phyloP scores from a whole-genome alignment of 2,329 filamentous ascomycete genomes.

The Arthrobotrys sphaeroides region DNA sequence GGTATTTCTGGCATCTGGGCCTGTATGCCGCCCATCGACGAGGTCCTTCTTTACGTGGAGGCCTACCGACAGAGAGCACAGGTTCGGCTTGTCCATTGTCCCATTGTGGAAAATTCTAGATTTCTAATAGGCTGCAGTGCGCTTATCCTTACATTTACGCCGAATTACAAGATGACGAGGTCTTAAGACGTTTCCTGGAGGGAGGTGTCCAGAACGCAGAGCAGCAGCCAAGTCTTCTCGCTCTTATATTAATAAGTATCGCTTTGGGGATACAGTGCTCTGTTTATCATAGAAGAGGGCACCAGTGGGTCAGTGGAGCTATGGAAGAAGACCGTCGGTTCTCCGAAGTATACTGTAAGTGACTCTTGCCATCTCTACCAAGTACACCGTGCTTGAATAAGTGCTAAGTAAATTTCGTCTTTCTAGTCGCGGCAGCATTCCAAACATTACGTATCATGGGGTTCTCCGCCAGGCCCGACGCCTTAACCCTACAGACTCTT shows the following conservation, averaged over 20 bases:
- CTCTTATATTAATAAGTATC: constrained; percentile 44
- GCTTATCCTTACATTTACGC: constrained; percentile 52
- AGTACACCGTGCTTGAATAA: not conserved
- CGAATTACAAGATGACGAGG: constrained; percentile 42
- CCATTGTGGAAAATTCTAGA: not conserved
- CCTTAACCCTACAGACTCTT: constrained; percentile 28
- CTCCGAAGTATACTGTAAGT: constrained; percentile 47
- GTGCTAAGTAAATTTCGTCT: not conserved
- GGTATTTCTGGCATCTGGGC: constrained; percentile 39
- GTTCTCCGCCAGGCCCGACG: constrained; percentile 37
- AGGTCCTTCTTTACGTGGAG: constrained; percentile 29
- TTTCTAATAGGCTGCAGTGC: constrained; percentile 6
- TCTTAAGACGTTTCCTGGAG: constrained; percentile 37
- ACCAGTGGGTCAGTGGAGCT: constrained; percentile 42
- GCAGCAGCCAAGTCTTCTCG: constrained; percentile 43
- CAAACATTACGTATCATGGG: constrained; percentile 50
- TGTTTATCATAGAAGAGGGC: constrained; percentile 31
- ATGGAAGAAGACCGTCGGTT: constrained; percentile 46
- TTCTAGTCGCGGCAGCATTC: constrained; percentile 39
- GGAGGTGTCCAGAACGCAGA: constrained; percentile 42
- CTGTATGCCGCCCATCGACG: constrained; percentile 31
- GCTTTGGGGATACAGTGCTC: constrained; percentile 50
- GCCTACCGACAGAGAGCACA: constrained; percentile 31
- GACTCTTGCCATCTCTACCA: not conserved
- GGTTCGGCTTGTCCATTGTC: not conserved